These are phyloP conservation scores for Fusarium falciforme DNA, from an alignment of 2,329 filamentous ascomycete genomes.

Conservation along the genomic window DNA sequence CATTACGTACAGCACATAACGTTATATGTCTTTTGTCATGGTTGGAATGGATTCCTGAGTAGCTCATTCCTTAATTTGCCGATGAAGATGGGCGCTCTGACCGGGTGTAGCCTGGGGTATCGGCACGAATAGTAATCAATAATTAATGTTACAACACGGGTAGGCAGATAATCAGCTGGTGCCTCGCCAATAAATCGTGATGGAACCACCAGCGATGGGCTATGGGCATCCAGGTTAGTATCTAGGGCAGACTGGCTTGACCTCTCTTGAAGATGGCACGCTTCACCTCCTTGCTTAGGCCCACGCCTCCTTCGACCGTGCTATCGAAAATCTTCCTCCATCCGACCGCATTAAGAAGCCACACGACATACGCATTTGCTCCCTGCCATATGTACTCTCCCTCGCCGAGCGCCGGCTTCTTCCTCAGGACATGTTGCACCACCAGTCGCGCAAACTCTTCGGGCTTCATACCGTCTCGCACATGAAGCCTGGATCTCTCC, in stretches of 20 bases:
- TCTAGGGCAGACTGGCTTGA: background rate
- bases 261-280: background rate
- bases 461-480: constrained; percentile 7
- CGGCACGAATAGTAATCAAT: background rate
- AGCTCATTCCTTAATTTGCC: background rate
- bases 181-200: background rate
- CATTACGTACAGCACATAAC: background rate
- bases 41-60: background rate
- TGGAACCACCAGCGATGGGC: background rate
- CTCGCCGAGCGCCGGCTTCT: background rate
- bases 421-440: background rate
- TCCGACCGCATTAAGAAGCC: constrained; percentile 11
- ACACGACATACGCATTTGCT: background rate
- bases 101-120: background rate
- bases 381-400: constrained; percentile 13
- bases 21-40: background rate
- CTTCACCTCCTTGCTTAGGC: background rate
- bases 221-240: background rate
- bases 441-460: constrained; percentile 9
- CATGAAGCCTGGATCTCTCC: background rate
- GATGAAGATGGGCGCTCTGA: background rate
- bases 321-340: constrained; percentile 16
- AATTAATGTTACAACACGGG: background rate
- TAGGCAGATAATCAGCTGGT: background rate
- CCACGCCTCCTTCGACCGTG: background rate